Base-by-base conservation (phyloP, 2,329 filamentous ascomycete genomes). In the Cladosporium cucumerinum region DNA sequence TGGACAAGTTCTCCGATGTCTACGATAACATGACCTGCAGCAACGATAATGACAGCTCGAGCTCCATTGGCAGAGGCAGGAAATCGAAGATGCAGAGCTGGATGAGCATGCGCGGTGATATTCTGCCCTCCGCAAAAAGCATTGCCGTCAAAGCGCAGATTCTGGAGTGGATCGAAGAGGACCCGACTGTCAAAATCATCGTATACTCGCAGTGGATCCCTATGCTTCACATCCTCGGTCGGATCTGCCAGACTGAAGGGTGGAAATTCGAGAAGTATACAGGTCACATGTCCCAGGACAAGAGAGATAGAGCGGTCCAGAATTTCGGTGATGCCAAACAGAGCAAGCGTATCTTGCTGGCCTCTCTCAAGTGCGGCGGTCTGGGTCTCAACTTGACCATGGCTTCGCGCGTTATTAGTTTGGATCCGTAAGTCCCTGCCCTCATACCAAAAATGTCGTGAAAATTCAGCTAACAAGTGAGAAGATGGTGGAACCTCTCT, bases 131-230 rank as follows among this genome's bases (percentile, higher is more conserved):
- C 0, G 76, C 80, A 0, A 83, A 83, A 68, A 82, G 80, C 0
- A 69, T 79, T 10, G 81, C 80, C 0, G 70, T 80, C 71, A 82
- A 82, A 61, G 75, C 78, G 0, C 79, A 81, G 63, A 73, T 82
- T 14, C 65, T 82, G 32, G 78, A 79, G 28, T 83, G 80, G 81
- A 54, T 77, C 1, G 65, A 74, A 1, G 77, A 83, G 14, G 79
- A 82, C 4, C 77, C 78, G 0, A 60, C 77, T 0, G 80, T 80
- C 48, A 89, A 89, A 73, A 81, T 87, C 54, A 85, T 85, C 65
- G 75, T 89, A 54, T 89, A 87, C 68, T 85, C 82, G 0, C 85
- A 89, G 68, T 89, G 86, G 66, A 73, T 84, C 2, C 75, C 80
- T 2, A 82, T 87, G 69, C 78, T 86, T 6, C 71, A 77, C 0